These are phyloP conservation scores for Papiliotrema flavescens DNA, from an alignment of 1,284 basidiomycete genomes.

Conservation along the genomic window DNA sequence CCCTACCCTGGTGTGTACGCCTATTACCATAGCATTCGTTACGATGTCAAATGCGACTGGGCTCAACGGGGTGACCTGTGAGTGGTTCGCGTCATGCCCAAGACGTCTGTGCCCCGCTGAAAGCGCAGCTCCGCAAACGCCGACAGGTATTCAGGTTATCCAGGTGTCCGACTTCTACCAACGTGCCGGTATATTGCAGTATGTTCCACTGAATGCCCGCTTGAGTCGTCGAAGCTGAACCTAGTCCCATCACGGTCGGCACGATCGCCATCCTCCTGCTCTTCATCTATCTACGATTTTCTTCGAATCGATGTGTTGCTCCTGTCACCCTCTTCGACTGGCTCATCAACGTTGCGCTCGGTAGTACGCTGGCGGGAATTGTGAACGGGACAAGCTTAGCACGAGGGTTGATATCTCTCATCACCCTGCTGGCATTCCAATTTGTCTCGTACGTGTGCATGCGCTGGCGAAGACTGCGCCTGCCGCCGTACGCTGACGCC, in stretches of 20 bases:
- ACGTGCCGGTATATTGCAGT: not conserved
- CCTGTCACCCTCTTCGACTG: conserved; percentile 22
- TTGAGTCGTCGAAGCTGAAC: not conserved
- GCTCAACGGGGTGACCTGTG: conserved; percentile 5
- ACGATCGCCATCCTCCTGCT: conserved; percentile 15
- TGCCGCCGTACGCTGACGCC: not conserved
- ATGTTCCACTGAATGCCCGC: too few species aligned
- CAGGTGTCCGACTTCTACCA: conserved; percentile 1
- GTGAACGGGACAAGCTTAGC: conserved; percentile 17
- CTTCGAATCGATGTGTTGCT: conserved; percentile 15
- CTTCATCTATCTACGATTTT: conserved; percentile 17
- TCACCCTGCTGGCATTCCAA: conserved; percentile 13
- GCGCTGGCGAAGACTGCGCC: not conserved
- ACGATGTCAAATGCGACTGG: not conserved
- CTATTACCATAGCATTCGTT: too few species aligned
- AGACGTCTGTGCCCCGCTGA: too few species aligned
- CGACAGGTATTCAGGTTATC: not conserved
- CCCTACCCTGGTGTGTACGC: too few species aligned
- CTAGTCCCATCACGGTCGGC: conserved; percentile 12
- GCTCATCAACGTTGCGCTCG: conserved; percentile 20
- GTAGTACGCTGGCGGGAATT: conserved; percentile 21
- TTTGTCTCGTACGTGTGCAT: conserved; percentile 16
- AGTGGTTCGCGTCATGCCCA: not conserved
- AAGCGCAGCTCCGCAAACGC: not conserved
- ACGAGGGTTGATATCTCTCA: conserved; percentile 12